Evolutionary conservation across 805 yeast genomes (phyloP), one percentile per base, ranked within the genome.

Genomic region (Suhomyces canberraensis): DNA sequence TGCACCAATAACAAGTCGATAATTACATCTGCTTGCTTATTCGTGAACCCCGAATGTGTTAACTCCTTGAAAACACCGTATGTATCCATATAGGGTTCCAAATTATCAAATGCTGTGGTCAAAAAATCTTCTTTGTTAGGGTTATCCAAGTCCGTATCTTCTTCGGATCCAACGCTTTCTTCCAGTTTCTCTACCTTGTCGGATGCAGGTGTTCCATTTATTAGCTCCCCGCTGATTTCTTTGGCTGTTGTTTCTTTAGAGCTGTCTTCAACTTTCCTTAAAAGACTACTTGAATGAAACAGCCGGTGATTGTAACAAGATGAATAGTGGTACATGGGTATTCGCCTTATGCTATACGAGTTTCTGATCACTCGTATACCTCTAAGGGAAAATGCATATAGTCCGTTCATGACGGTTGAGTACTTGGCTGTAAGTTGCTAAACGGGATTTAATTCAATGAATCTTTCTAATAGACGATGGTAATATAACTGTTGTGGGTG

Each of bases 21-120:
- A 4, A 86, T 58, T 16, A 73, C 64, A 33, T 77, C 81, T 9
- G 88, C 70, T 56, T 87, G 91, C 3, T 59, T 59, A 1, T 71
- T 70, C 1, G 77, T 75, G 52, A 81, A 82, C 2, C 88, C 89
- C 1, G 83, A 66, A 0, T 56, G 52, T 13, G 56, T 56, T 14
- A 87, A 67, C 35, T 74, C 72, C 15, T 72, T 66, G 50, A 68
- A 82, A 0, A 84, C 75, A 26, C 63, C 66, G 56, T 80, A 68
- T 0, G 74, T 68, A 42, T 68, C 72, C 54, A 68, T 51, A 40
- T 66, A 68, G 1, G 74, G 74, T 33, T 68, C 74, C 62, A 63
- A 55, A 22, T 61, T 54, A 14, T 59, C 72, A 41, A 68, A 79
- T 1, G 90, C 81, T 31, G 87, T 85, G 33, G 88, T 69, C 32